These are phyloP conservation scores for Heterobasidion occidentale DNA, from an alignment of 1,284 basidiomycete genomes.

Conservation along the genomic window DNA sequence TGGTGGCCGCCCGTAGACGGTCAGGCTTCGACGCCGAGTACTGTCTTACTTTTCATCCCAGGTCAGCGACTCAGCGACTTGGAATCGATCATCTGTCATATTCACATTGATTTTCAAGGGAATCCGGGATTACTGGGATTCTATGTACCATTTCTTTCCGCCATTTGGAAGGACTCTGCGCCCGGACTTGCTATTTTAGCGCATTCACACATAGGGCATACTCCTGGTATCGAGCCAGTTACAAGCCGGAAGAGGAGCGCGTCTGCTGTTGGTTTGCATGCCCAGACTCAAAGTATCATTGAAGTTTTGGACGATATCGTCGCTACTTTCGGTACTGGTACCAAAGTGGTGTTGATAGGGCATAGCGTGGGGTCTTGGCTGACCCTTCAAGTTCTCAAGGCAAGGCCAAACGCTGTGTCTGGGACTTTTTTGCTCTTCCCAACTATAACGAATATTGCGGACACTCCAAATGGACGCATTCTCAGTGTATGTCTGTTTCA, in stretches of 20 bases:
- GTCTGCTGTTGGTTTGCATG: conserved; percentile 24
- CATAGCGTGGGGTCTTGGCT: conserved; percentile 62
- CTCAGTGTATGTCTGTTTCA: conserved; percentile 24
- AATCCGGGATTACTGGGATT: conserved; percentile 57
- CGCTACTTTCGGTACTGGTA: conserved; percentile 23
- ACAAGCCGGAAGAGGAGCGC: conserved; percentile 8
- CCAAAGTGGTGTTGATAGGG: conserved; percentile 39
- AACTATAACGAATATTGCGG: conserved; percentile 43
- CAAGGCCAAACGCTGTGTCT: conserved; percentile 26
- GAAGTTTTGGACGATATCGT: conserved; percentile 40
- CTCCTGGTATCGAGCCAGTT: conserved; percentile 19
- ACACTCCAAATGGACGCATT: conserved; percentile 45
- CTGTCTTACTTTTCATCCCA: conserved; percentile 48
- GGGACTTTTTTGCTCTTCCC: conserved; percentile 50
- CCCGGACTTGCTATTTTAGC: conserved; percentile 39
- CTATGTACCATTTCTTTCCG: conserved; percentile 47
- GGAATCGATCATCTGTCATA: not conserved
- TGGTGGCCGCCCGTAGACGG: conserved; percentile 38
- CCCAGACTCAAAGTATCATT: conserved; percentile 40
- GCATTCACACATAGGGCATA: conserved; percentile 47
- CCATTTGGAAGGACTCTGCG: conserved; percentile 28
- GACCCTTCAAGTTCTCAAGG: conserved; percentile 46
- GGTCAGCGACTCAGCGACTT: conserved; percentile 25
- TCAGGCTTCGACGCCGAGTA: conserved; percentile 18
- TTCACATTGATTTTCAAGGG: conserved; percentile 26